Evolutionary conservation across 2,329 filamentous ascomycete genomes (phyloP), one percentile per base, ranked within the genome.

Genomic region (Pyricularia grisea): DNA sequence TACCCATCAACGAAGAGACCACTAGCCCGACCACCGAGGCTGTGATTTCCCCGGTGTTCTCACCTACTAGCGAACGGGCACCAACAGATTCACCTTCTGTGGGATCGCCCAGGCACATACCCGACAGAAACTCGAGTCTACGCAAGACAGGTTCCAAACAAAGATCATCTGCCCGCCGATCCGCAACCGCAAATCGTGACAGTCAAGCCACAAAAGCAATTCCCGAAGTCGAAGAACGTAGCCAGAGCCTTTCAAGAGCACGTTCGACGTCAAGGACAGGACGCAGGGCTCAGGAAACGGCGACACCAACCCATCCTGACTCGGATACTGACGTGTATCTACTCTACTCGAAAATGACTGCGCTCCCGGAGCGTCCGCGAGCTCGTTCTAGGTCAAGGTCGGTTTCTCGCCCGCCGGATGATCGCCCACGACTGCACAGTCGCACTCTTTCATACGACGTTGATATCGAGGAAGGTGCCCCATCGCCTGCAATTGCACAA

Each of bases 401-500:
- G 11, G 9, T 27, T 14, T 61, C 58, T 27, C 58, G 58, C 58
- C 58, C 25, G 58, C 17, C 58, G 11, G 58, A 61, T 25, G 58
- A 61, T 10, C n/a, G 58, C 12, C n/a, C 58, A 27, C 58, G 58
- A 61, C n/a, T 61, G 11, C 58, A 61, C 23, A 61, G 58, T 27
- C 58, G 58, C 58, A 61, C n/a, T n/a, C 25, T 61, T 17, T 61
- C 58, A 27, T 61, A 77, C 28, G 74, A 78, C 10, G 78, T 80
- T 23, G 76, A 79, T 11, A 67, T 80, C 2, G 86, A 91, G 27
- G 89, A 92, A 23, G 88, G 88, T 17, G 91, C 91, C 0, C 90
- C 91, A 1, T 90, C 87, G 23, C 90, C 91, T 0, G 84, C 89
- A 0, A 84, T 93, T 9, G 84, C 88, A 20, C 90, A 90, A 71